A percentile compares a stretch with the other conserved stretches of the same genome.
phyloP scores from a whole-genome alignment of 441 rosid species.

The Brassica balearica region DNA sequence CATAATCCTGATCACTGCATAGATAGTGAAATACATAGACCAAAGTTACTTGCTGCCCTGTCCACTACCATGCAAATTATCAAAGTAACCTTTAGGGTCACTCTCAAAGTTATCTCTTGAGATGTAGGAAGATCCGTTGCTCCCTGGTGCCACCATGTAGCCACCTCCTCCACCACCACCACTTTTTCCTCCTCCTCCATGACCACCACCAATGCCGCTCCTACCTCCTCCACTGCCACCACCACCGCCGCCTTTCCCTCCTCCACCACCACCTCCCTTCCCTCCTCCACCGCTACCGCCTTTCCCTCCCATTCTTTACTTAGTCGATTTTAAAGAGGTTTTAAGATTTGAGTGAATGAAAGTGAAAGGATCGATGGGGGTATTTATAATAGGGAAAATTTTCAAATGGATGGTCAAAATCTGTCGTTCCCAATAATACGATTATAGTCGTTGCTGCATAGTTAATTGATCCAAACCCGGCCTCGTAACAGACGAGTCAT shows the following conservation, averaged over 20 bases:
- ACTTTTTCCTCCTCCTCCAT: neutral
- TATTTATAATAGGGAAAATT: constrained; percentile 9
- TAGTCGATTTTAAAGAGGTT: neutral
- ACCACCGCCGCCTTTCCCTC: neutral
- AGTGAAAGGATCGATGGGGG: neutral
- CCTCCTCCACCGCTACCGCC: constrained; percentile 26
- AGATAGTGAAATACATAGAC: neutral
- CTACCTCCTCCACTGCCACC: neutral
- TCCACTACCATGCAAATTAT: constrained; percentile 39
- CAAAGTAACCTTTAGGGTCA: constrained; percentile 29
- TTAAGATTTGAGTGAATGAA: neutral
- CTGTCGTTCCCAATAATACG: constrained; percentile 20
- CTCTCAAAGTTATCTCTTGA: constrained; percentile 20
- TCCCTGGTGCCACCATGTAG: constrained; percentile 40
- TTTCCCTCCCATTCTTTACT: constrained; percentile 35
- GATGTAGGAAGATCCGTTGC: constrained; percentile 34
- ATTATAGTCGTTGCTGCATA: constrained; percentile 34
- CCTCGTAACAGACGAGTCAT: constrained; percentile 4
- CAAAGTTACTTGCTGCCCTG: constrained; percentile 27
- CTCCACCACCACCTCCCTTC: constrained; percentile 3
- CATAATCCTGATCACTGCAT: constrained; percentile 4
- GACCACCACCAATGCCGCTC: neutral
- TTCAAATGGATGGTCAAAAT: constrained; percentile 25
- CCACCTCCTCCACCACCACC: constrained; percentile 29
- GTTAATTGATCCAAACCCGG: constrained; percentile 9